phyloP scores from a whole-genome alignment of 495 filamentous ascomycete genomes.

The Penicillium pulvis region DNA sequence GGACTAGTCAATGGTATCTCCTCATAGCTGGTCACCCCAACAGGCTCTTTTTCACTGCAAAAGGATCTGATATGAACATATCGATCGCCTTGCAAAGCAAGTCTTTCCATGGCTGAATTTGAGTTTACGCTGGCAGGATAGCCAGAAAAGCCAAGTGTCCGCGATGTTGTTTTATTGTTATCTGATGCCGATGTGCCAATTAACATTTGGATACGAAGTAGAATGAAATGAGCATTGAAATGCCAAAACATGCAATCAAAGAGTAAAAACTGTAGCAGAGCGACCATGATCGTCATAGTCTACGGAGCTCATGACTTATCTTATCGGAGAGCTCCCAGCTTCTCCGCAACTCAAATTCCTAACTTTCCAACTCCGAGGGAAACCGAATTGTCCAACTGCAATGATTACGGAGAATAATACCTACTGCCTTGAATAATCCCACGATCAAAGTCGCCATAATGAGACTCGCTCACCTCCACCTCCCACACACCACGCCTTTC shows the following conservation, averaged over 20 bases:
- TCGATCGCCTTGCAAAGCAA: not conserved
- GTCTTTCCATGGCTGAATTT: not conserved
- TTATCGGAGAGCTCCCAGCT: slow-evolving; percentile 16
- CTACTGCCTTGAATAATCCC: not conserved
- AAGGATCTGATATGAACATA: not conserved
- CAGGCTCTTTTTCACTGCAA: not conserved
- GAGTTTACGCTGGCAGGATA: not conserved
- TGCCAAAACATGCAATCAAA: not conserved
- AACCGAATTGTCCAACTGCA: slow-evolving; percentile 12
- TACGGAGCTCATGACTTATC: not conserved
- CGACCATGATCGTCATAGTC: not conserved
- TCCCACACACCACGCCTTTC: slow-evolving; percentile 60
- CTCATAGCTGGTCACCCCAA: not conserved
- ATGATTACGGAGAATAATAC: not conserved
- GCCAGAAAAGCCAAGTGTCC: not conserved
- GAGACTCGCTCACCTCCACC: slow-evolving; percentile 69
- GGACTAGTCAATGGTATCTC: slow-evolving; percentile 43
- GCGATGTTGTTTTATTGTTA: not conserved
- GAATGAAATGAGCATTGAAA: not conserved
- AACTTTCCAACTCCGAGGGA: slow-evolving; percentile 19
- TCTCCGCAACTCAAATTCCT: slow-evolving; percentile 27
- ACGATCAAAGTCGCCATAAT: slow-evolving; percentile 20
- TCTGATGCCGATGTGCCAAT: not conserved
- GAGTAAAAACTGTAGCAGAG: not conserved
- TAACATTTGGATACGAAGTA: not conserved